Base-by-base conservation (phyloP, 2,329 filamentous ascomycete species). In the Emmonsiellopsis sp. region DNA sequence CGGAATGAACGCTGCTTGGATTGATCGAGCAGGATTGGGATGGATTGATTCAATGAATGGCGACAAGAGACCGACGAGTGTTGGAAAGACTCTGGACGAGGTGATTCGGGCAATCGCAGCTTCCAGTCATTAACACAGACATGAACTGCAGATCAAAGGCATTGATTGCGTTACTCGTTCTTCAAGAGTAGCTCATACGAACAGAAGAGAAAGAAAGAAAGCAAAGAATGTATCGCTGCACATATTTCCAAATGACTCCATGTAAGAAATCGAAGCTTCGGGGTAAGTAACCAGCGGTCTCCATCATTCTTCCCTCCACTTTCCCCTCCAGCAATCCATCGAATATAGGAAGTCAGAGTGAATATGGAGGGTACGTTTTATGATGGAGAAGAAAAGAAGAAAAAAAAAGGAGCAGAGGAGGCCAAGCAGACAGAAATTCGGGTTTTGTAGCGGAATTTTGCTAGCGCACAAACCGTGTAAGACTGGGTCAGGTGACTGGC, bases 1-100 rank as follows among this genome's bases (percentile, higher is more conserved):
- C 5, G 85, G 85, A 0, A 70, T 89, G 70, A 76, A 78, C 60
- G 79, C 82, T 26, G 81, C 77, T 10, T 89, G 84, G 82, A 78
- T 90, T 5, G 84, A 89, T 69, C 72, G 86, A 30, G 67, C 64
- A 11, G 78, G 79, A 0, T 73, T 67, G 7, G 84, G 84, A 2
- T 89, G 86, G 86, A 72, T 76, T 56, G 86, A 90, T 70, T 70
- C 68, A 8, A 68, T 87, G 45, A 76, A 79, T 4, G 74, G 74
- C 6, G 69, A 61, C 5, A 64, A 73, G 13, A 67, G 66, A 50
- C 85, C 84, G 16, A 81, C 77, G 0, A 65, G 79, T 8, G 70
- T 84, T 16, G 79, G 77, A 2, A 67, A 65, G 35, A 78, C 78
- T 6, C 73, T 88, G 31, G 79, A 82, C 54, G 75, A 84, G 56